A percentile compares a stretch with the other conserved stretches of the same genome.
Conservation (phyloP, 257 asterid genomes). For the Solanum pimpinellifolium region DNA sequence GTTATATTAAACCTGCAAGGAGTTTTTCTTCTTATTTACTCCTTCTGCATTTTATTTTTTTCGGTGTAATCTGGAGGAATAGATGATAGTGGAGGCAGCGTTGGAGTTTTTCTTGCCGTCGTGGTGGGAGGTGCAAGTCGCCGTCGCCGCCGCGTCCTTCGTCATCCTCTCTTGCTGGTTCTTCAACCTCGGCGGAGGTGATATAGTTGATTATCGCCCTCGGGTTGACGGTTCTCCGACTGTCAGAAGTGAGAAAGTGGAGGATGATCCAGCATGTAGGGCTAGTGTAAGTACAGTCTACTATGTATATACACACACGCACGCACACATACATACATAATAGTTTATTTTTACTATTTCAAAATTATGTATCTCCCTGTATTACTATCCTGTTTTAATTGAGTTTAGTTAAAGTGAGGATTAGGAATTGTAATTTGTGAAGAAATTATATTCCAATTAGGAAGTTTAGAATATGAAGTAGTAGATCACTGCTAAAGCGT, state of each 20-base stretch:
- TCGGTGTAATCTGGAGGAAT: background rate
- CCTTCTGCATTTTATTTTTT: background rate
- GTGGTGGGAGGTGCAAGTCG: constrained; percentile 83
- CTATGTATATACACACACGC: background rate
- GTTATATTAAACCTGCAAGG: background rate
- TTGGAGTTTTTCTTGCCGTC: constrained; percentile 57
- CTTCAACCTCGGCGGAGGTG: constrained; percentile 29
- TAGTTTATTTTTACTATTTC: background rate
- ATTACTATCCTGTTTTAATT: background rate
- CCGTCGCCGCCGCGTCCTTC: constrained; percentile 60
- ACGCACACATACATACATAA: background rate
- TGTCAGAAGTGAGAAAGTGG: background rate
- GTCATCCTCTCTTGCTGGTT: constrained; percentile 44
- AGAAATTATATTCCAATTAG: background rate
- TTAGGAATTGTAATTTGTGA: background rate
- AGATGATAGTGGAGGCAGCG: constrained; percentile 31
- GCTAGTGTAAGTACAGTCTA: background rate
- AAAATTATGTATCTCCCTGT: background rate
- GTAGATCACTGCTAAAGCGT: background rate
- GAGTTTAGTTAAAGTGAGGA: background rate
- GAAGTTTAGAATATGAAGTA: background rate
- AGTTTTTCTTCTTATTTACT: background rate
- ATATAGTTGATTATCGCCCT: constrained; percentile 21
- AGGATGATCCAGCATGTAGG: background rate
- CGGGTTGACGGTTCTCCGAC: constrained; percentile 13